These are phyloP conservation scores for Favolaschia claudopus DNA, from an alignment of 768 basidiomycete species.

Conservation along the genomic window DNA sequence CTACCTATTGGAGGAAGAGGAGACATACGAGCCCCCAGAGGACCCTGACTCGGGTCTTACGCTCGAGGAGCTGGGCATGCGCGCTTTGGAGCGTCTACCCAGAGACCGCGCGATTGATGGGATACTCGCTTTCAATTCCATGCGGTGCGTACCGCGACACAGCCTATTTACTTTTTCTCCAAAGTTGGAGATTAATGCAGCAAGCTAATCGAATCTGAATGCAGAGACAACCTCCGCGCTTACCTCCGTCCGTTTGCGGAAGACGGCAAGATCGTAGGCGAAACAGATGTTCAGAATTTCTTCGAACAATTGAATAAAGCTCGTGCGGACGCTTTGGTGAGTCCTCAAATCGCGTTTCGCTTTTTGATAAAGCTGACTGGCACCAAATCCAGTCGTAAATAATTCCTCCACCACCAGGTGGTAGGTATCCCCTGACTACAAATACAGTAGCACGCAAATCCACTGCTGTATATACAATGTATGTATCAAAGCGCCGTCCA, in stretches of 20 bases:
- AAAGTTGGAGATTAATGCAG: conserved; percentile 1
- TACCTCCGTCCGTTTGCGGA: conserved; percentile 84
- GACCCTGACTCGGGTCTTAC: conserved; percentile 90
- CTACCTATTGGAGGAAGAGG: conserved; percentile 79
- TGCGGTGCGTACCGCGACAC: conserved; percentile 62
- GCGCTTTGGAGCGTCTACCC: conserved; percentile 75
- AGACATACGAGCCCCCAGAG: conserved; percentile 85
- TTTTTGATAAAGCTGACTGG: no score
- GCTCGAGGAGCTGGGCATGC: conserved; percentile 84
- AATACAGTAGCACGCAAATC: no score
- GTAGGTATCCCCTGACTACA: no score
- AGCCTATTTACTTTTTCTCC: background rate
- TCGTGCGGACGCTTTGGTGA: conserved; percentile 18
- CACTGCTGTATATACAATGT: no score
- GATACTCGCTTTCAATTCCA: conserved; percentile 82
- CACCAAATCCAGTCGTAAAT: no score
- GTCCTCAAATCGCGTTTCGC: no score
- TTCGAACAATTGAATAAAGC: conserved; percentile 62
- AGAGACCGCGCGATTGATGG: conserved; percentile 85
- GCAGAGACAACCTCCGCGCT: conserved; percentile 73
- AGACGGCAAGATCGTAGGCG: conserved; percentile 76
- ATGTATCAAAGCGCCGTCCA: no score
- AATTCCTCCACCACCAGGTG: no score
- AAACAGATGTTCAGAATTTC: conserved; percentile 72
- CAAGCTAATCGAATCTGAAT: no score